These are phyloP conservation scores for Annulohypoxylon truncatum DNA, from an alignment of 2,329 filamentous ascomycete genomes.

Conservation along the genomic window DNA sequence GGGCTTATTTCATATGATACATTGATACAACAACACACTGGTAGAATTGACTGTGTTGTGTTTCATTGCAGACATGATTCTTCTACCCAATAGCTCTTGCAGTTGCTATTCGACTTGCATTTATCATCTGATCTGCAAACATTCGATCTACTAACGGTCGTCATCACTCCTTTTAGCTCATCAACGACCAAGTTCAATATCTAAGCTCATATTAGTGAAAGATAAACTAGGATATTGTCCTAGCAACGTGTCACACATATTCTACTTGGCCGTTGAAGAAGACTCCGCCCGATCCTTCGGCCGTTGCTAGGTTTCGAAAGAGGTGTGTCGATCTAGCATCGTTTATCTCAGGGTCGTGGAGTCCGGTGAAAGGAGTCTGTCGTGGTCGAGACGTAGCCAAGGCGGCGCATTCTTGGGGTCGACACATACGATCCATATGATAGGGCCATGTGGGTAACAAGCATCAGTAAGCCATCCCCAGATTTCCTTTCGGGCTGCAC, in stretches of 20 bases:
- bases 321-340: conserved; percentile 9
- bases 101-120: conserved; percentile 19
- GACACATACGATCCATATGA: conserved; percentile 14
- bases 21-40: background rate
- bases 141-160: conserved; percentile 23
- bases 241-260: conserved; percentile 23
- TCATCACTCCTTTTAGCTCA: conserved; percentile 1
- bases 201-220: conserved; percentile 12
- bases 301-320: background rate
- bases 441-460: conserved; percentile 21
- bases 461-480: conserved; percentile 38
- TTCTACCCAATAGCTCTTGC: conserved; percentile 25
- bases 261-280: conserved; percentile 1
- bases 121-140: conserved; percentile 37
- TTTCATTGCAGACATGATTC: conserved; percentile 15
- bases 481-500: conserved; percentile 20
- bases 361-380: background rate
- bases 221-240: conserved; percentile 26
- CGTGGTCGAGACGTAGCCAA: conserved; percentile 15
- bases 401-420: conserved; percentile 12
- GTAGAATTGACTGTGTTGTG: conserved; percentile 7
- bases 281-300: conserved; percentile 2
- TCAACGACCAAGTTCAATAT: background rate
- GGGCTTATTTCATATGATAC: conserved; percentile 7
- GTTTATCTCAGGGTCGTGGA: conserved; percentile 1